Base-by-base conservation (phyloP, 768 basidiomycete species). In the Megacollybia marginata region DNA sequence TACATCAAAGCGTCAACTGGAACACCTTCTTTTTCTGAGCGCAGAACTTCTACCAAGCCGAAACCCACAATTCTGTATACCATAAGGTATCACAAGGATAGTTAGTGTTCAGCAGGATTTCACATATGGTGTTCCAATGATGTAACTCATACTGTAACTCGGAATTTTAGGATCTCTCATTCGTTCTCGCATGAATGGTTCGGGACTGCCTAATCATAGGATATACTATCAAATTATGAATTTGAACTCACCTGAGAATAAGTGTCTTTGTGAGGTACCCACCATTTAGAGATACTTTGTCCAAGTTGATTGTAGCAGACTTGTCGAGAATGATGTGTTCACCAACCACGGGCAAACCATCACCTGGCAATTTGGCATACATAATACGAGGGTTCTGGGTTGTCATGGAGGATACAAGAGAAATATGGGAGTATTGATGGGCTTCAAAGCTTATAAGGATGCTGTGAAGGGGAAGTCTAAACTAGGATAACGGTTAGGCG, bases 261-360 rank as follows among this genome's bases (percentile, higher is more conserved):
- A 73, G 58, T 1, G 64, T 65, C 59, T 72, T 73, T 48, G 69
- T 52, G 32, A 74, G 53, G 35, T 65, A 54, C 0, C 66, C 66
- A 0, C 67, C 63, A 10, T 66, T 56, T 45, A 69, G 55, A 4
- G 63, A 57, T 2, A 64, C 63, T 19, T 50, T 57, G 18, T 70
- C 69, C 12, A 69, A 48, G 50, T 75, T 70, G 51, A 74, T 72
- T 7, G 56, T 62, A 33, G 60, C 56, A 16, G 50, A 59, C 0
- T 32, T 53, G 48, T 71, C 67, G 43, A 63, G 55, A 20, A 58
- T 46, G 5, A 66, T 60, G 33, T 67, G 64, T 48, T 65, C 58
- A 6, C 64, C 65, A 0, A 52, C 57, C 47, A 50, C 54, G 15
- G 45, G 65, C 5, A 50, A 10, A 31, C 55, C 51, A 6, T 33